These are phyloP conservation scores for Cymbidium sinense DNA, from an alignment of 106 monocot genomes.

Conservation along the genomic window DNA sequence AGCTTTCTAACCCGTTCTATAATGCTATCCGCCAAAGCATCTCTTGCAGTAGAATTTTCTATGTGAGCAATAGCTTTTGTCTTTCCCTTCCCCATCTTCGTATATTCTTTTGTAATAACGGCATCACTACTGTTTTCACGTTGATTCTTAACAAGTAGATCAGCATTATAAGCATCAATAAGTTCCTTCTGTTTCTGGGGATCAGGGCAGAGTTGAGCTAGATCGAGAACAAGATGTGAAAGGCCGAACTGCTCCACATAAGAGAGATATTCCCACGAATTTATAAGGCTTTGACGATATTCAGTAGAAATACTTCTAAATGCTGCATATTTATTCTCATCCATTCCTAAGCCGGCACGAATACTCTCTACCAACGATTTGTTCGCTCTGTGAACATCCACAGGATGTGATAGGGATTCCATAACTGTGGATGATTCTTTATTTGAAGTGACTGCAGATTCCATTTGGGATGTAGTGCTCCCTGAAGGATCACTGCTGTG, in stretches of 20 bases:
- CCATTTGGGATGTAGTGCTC: constrained; percentile 8
- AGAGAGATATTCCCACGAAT: constrained; percentile 65
- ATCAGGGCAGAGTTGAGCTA: constrained; percentile 88
- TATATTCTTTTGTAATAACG: constrained; percentile 16
- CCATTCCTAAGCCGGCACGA: constrained; percentile 37
- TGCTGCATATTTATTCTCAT: constrained; percentile 63
- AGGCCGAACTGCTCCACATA: constrained; percentile 91
- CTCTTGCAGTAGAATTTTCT: constrained; percentile 16
- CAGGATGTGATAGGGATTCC: constrained; percentile 14
- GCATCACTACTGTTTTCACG: constrained; percentile 30
- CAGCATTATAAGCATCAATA: constrained; percentile 53
- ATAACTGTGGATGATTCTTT: background rate
- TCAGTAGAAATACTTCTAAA: constrained; percentile 75
- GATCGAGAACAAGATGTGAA: constrained; percentile 66
- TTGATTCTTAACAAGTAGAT: constrained; percentile 18
- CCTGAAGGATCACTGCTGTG: constrained; percentile 7
- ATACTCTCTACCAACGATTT: constrained; percentile 76
- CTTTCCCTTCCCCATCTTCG: constrained; percentile 33
- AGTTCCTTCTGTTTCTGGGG: constrained; percentile 68
- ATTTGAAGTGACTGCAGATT: background rate
- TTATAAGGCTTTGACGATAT: constrained; percentile 54
- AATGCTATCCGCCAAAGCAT: constrained; percentile 37
- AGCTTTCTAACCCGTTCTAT: constrained; percentile 51
- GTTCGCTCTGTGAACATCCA: constrained; percentile 56
- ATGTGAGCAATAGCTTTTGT: constrained; percentile 17